phyloP scores from a whole-genome alignment of 2,329 filamentous ascomycete genomes.

The Diaporthe sp. region DNA sequence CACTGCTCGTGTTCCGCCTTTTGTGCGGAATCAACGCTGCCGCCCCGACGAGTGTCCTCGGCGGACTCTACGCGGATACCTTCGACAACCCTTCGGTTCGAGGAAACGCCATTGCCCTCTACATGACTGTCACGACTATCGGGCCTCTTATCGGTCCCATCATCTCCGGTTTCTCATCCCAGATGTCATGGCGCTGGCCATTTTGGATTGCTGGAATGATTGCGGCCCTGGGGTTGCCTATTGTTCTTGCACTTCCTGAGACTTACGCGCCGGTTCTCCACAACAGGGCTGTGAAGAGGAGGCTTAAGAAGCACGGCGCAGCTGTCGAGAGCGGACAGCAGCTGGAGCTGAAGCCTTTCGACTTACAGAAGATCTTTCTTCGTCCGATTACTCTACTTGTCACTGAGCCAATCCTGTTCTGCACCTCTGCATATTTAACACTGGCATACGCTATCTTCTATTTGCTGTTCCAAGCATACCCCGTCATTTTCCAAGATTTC shows the following conservation, averaged over 20 bases:
- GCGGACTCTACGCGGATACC: constrained; percentile 1
- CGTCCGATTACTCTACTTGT: neutral
- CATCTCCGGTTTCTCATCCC: constrained; percentile 14
- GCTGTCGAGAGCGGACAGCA: neutral
- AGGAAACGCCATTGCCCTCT: constrained; percentile 2
- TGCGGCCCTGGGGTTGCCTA: neutral
- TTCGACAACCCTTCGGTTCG: neutral
- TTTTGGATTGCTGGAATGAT: constrained; percentile 14
- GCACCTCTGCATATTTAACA: neutral
- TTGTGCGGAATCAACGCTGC: constrained; percentile 16
- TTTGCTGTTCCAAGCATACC: constrained; percentile 7
- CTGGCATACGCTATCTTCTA: constrained; percentile 7
- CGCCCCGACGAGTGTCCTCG: constrained; percentile 9
- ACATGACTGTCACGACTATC: constrained; percentile 13
- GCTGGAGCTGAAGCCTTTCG: constrained; percentile 7
- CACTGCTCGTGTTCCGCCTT: neutral
- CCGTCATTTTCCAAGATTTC: constrained; percentile 4
- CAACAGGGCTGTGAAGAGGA: neutral
- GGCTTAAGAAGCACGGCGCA: neutral
- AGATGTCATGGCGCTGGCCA: constrained; percentile 14
- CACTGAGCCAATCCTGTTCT: constrained; percentile 5
- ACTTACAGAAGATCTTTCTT: constrained; percentile 2
- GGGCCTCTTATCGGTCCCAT: neutral
- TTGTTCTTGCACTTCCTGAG: constrained; percentile 3
- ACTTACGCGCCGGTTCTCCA: neutral